Base-by-base conservation (phyloP, 2,329 filamentous ascomycete genomes). In the Colletotrichum shisoi region DNA sequence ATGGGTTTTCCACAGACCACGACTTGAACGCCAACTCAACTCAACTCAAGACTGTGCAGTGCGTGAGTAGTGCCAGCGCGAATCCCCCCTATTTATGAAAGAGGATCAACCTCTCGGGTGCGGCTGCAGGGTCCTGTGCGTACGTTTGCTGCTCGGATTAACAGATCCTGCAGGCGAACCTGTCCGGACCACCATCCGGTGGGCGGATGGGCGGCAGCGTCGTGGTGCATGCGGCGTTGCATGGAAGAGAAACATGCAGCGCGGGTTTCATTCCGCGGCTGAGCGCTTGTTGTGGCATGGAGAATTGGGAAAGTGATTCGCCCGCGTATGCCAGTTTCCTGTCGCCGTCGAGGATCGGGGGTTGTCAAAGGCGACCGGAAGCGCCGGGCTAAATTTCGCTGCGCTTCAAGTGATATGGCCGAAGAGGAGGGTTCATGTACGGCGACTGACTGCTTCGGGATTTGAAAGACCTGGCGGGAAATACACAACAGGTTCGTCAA, bases 61-160 rank as follows among this genome's bases (percentile, higher is more conserved):
- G 24, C 24, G 40, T 9, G 31, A 9, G 8, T 34, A 34, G 7
- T 34, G 31, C 8, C n/a, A 15, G n/a, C 24, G n/a, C 4, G 1
- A 11, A 13, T 24, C 40, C 9, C 42, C 24, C n/a, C 15, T 11
- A 21, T 17, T 21, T n/a, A 9, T 39, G 9, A 13, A 9, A n/a
- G 31, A 37, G 17, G 31, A n/a, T 39, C 6, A n/a, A 31, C 49
- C 27, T 52, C n/a, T 39, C 49, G 49, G 49, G 13, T 5, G 49
- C 19, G 42, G 24, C 54, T 46, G 54, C 54, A 57, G 54, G 40
- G 54, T 57, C 54, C 40, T 57, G 17, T 42, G 9, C 31, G 53
- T 31, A 19, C 40, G 19, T 45, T 57, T 37, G 24, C 24, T 46
- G 2, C 40, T 46, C 12, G 37, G 54, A 49, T 17, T 21, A 21